Evolutionary conservation across 495 filamentous ascomycete genomes (phyloP), one percentile per base, ranked within the genome.

Genomic region (Trichodelitschia bisporula): DNA sequence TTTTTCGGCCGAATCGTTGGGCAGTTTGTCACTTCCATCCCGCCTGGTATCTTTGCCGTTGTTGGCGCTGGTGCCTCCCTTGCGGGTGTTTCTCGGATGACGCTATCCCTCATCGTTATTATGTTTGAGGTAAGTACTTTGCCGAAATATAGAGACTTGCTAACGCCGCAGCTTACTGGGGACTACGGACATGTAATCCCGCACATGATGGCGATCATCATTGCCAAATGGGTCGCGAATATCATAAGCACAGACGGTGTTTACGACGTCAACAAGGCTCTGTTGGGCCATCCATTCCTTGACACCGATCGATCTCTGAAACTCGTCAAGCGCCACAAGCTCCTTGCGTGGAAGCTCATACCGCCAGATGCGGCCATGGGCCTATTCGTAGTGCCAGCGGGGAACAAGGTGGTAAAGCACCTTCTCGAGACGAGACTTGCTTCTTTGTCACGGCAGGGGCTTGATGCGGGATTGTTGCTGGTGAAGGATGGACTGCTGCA

Each of bases 41-140:
- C 57, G 1, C 59, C 62, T 1, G 62, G 62, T 15, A 64, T 67
- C 33, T 67, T 66, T 39, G 62, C 62, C 37, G 64, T 66, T 58
- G 61, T 66, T 28, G 63, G 63, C 12, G 58, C 63, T 1, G 61
- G 57, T 3, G 62, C 59, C 1, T 68, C 66, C 41, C 55, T 68
- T 1, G 62, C 63, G 4, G 61, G 61, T 19, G 58, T 64, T 3
- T 61, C 54, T n/a, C 43, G 61, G 23, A 67, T 67, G 61, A 67
- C 62, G 3, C 56, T 67, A 15, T 59, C 56, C 11, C 55, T 67
- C 21, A 53, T 54, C 15, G 61, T 67, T 21, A 60, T 67, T 48
- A 65, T 67, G 61, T 65, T 67, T 36, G 62, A 65, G 29, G 29
- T 31, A 5, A 4, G 29, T n/a, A 35, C 3, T 36, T 14, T 27